Evolutionary conservation across 768 basidiomycete species (phyloP), one percentile per base, ranked within the genome.

Genomic region (Amanita subjunquillea): DNA sequence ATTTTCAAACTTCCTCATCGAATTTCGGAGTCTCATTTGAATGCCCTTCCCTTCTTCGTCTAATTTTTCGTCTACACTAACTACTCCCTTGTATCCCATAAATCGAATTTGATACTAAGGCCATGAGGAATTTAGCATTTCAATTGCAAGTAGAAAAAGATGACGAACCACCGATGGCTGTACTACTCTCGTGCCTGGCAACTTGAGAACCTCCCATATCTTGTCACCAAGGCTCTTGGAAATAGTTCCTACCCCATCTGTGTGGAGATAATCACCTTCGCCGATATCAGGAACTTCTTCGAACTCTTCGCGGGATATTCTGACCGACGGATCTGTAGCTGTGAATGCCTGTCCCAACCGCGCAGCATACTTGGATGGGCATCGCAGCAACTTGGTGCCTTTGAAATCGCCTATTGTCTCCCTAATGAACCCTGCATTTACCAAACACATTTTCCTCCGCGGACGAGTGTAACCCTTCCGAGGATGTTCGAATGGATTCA

Each of bases 271-370:
- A 23, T 55, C 49, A 69, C 64, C 10, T 62, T 27, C 57, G 13
- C 72, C 72, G 9, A 89, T 66, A 61, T 91, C 89, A 0, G 63
- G 60, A 43, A 88, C 74, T 51, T 74, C 68, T 47, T 80, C 74
- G 81, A 89, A 90, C 58, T 91, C 73, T 41, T 71, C 56, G 2
- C 64, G 65, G 6, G 56, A 53, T 46, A 91, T 79, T 20, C 62
- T 64, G 17, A 90, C 79, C 1, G 86, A 85, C 0, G 82, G 78
- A 55, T 87, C 82, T 1, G 91, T 93, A 2, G 85, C 83, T 0
- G 87, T 87, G 59, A 93, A 91, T 0, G 87, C 86, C 66, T 90
- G 90, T 6, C 86, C 83, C 54, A 92, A 69, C 17, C 91, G 78
- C 12, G 91, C 91, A 5, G 88, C 91, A 58, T 79, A 87, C 64